Evolutionary conservation across 331 rosid genomes (phyloP).

Genomic region (Stylosanthes scabra): DNA sequence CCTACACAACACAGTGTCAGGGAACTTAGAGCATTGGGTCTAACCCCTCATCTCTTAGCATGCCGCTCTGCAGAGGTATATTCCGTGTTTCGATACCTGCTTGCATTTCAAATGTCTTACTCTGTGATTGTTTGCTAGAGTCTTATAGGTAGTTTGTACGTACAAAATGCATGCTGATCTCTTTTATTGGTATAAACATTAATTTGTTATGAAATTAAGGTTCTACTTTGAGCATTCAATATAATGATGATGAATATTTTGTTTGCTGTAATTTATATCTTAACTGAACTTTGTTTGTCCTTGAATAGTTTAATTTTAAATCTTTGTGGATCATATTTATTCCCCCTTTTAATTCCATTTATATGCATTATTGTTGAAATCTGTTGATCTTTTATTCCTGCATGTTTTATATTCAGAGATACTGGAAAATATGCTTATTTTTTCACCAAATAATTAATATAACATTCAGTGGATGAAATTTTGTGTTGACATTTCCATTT

Average conservation of each 20-base stretch:
- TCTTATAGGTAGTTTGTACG: slow-evolving; percentile 26
- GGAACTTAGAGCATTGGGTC: slow-evolving; percentile 93
- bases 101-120: slow-evolving; percentile 28
- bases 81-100: slow-evolving; percentile 26
- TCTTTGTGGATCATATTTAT: not conserved
- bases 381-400: not conserved
- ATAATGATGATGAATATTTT: slow-evolving; percentile 14
- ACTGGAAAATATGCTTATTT: slow-evolving; percentile 3
- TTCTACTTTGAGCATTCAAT: slow-evolving; percentile 4
- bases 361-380: slow-evolving; percentile 9
- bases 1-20: slow-evolving; percentile 97
- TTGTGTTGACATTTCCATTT: slow-evolving; percentile 25
- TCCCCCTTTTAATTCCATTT: not conserved
- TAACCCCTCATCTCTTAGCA: slow-evolving; percentile 95
- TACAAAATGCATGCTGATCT: slow-evolving; percentile 14
- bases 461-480: slow-evolving; percentile 12
- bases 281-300: not conserved
- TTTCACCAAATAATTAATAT: not conserved
- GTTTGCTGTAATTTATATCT: too few species aligned
- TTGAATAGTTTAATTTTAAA: not conserved
- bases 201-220: slow-evolving; percentile 12
- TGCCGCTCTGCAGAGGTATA: slow-evolving; percentile 96
- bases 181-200: slow-evolving; percentile 6
- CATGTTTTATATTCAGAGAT: slow-evolving; percentile 12
- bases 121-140: slow-evolving; percentile 7